Evolutionary conservation across 2,329 filamentous ascomycete species (phyloP).

Genomic region (Aspergillus sp.): DNA sequence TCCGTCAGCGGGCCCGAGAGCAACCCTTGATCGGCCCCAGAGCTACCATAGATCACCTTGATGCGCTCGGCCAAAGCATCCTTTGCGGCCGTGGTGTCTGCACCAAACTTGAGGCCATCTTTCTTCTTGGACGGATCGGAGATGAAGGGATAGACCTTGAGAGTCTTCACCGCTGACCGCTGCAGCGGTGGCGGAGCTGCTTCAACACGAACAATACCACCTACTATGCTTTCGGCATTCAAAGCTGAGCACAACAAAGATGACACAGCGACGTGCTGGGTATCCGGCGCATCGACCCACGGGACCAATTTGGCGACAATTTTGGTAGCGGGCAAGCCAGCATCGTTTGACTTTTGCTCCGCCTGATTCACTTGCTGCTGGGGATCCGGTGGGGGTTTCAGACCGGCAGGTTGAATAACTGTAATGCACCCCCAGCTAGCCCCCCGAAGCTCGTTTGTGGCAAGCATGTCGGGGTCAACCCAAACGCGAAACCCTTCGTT

Average conservation of each 20-base stretch:
- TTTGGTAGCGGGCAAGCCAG: slow-evolving; percentile 60
- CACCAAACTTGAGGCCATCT: slow-evolving; percentile 78
- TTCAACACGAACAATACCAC: slow-evolving; percentile 84
- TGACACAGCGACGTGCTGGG: slow-evolving; percentile 76
- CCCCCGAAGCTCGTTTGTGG: slow-evolving; percentile 70
- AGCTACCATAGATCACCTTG: slow-evolving; percentile 66
- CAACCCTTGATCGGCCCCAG: slow-evolving; percentile 59
- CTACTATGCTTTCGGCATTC: slow-evolving; percentile 70
- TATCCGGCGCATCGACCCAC: slow-evolving; percentile 87
- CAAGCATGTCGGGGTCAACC: slow-evolving; percentile 76
- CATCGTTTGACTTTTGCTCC: slow-evolving; percentile 58
- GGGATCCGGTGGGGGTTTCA: slow-evolving; percentile 70
- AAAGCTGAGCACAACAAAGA: slow-evolving; percentile 72
- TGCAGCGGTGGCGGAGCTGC: slow-evolving; percentile 72
- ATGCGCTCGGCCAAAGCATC: slow-evolving; percentile 73
- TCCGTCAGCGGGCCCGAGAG: slow-evolving; percentile 86
- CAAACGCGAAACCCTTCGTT: slow-evolving; percentile 70
- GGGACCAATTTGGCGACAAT: slow-evolving; percentile 72
- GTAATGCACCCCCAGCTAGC: slow-evolving; percentile 77
- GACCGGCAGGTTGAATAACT: slow-evolving; percentile 77
- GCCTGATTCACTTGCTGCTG: slow-evolving; percentile 67
- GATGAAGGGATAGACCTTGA: slow-evolving; percentile 82
- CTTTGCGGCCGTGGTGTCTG: slow-evolving; percentile 78
- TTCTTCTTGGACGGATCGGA: slow-evolving; percentile 55
- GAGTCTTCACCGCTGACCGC: slow-evolving; percentile 62